Conservation (phyloP, 352 stramenopile species). For the Poterioochromonas sp. region DNA sequence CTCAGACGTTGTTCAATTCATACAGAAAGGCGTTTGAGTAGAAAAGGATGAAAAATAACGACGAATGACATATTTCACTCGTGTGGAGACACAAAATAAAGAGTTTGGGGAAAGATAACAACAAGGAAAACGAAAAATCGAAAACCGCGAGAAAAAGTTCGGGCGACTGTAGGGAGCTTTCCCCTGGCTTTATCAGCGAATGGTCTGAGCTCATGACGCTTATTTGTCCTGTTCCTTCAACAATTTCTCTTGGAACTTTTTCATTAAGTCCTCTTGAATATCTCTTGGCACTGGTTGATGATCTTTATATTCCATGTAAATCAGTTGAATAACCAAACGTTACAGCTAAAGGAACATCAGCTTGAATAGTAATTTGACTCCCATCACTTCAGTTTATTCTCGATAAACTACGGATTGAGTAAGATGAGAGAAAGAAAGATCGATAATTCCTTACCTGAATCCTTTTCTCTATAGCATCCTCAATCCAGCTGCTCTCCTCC, state of each 20-base stretch:
- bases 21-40: no score
- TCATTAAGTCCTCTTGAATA: slow-evolving; percentile 84
- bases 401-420: no score
- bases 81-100: neutral
- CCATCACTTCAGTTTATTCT: no score
- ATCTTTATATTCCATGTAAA: slow-evolving; percentile 94
- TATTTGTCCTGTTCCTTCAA: neutral
- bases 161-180: neutral
- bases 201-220: neutral
- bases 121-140: neutral
- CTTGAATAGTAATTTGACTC: slow-evolving; percentile 36
- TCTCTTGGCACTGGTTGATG: slow-evolving; percentile 83
- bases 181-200: neutral
- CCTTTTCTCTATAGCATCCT: no score
- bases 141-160: neutral
- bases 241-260: slow-evolving; percentile 28
- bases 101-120: neutral
- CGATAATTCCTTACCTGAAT: no score
- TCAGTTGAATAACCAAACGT: slow-evolving; percentile 69
- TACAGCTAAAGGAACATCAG: slow-evolving; percentile 62
- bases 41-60: neutral
- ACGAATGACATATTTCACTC: neutral
- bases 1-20: no score
- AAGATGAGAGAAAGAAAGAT: no score
- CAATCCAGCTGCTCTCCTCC: no score